Conservation (phyloP, 2,329 filamentous ascomycete species). For the Apiospora sp. region DNA sequence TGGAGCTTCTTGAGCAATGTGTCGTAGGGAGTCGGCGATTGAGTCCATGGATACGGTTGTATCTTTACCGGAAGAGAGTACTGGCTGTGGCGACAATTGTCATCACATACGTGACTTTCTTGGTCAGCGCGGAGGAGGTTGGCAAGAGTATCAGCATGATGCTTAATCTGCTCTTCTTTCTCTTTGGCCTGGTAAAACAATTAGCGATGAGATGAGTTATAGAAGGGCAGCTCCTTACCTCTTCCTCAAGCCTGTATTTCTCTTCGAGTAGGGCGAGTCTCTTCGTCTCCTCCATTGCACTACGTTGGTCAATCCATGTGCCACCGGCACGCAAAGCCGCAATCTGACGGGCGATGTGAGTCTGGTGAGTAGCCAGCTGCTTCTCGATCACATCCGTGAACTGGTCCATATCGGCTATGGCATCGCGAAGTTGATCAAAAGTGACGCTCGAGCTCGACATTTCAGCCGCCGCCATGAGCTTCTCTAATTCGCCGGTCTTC, state of each 20-base stretch:
- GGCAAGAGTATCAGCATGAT: conserved; percentile 1
- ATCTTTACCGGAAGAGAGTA: conserved; percentile 9
- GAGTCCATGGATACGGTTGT: conserved; percentile 9
- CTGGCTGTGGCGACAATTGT: neutral
- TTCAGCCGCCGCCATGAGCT: conserved; percentile 23
- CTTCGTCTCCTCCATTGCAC: conserved; percentile 23
- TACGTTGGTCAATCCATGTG: conserved; percentile 14
- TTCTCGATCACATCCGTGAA: conserved; percentile 25
- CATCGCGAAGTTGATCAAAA: conserved; percentile 25
- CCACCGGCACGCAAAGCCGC: conserved; percentile 11
- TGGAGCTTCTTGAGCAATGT: conserved; percentile 36
- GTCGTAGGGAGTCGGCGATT: conserved; percentile 31
- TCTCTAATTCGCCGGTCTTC: conserved; percentile 24
- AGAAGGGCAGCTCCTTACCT: conserved; percentile 11
- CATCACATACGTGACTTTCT: neutral
- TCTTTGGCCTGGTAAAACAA: neutral
- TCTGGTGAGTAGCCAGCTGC: conserved; percentile 7
- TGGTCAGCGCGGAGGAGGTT: conserved; percentile 8
- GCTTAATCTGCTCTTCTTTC: conserved; percentile 20
- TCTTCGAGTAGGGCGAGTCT: conserved; percentile 8
- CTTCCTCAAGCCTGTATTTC: conserved; percentile 22
- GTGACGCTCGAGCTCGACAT: conserved; percentile 23
- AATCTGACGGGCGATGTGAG: conserved; percentile 22
- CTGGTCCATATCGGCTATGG: conserved; percentile 25
- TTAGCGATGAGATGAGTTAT: neutral